These are phyloP conservation scores for Termitomyces titanicus DNA, from an alignment of 768 basidiomycete species.

Conservation along the genomic window DNA sequence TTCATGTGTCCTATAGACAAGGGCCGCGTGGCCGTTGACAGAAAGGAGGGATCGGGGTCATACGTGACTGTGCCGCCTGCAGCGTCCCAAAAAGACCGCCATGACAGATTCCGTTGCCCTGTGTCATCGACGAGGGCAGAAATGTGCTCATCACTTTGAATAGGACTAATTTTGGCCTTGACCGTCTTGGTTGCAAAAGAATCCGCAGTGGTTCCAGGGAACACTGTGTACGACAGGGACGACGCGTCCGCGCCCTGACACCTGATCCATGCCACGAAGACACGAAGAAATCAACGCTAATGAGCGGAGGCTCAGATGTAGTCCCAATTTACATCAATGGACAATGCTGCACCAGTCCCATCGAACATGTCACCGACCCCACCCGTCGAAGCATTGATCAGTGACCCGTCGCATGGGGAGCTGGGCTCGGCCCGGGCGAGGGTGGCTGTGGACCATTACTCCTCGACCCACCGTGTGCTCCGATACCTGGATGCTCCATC, in stretches of 20 bases:
- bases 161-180: conserved; percentile 22
- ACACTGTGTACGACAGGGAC: conserved; percentile 37
- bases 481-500: conserved; percentile 78
- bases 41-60: conserved; percentile 21
- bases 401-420: conserved; percentile 36
- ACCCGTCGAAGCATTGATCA: conserved; percentile 19
- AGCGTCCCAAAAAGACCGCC: conserved; percentile 43
- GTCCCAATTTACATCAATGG: conserved; percentile 53
- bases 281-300: conserved; percentile 51
- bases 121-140: conserved; percentile 38
- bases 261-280: conserved; percentile 37
- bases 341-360: conserved; percentile 33
- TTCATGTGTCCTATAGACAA: conserved; percentile 40
- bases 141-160: conserved; percentile 29
- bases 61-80: conserved; percentile 33
- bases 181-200: conserved; percentile 24
- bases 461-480: conserved; percentile 59
- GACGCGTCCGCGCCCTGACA: conserved; percentile 20
- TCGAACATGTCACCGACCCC: conserved; percentile 49
- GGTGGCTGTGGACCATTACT: conserved; percentile 62
- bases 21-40: conserved; percentile 35
- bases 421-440: conserved; percentile 55
- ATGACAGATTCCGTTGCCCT: conserved; percentile 30
- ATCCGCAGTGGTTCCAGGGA: conserved; percentile 32
- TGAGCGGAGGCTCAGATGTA: conserved; percentile 53